phyloP scores from a whole-genome alignment of 2,329 filamentous ascomycete species.

The Colletotrichum tabaci region DNA sequence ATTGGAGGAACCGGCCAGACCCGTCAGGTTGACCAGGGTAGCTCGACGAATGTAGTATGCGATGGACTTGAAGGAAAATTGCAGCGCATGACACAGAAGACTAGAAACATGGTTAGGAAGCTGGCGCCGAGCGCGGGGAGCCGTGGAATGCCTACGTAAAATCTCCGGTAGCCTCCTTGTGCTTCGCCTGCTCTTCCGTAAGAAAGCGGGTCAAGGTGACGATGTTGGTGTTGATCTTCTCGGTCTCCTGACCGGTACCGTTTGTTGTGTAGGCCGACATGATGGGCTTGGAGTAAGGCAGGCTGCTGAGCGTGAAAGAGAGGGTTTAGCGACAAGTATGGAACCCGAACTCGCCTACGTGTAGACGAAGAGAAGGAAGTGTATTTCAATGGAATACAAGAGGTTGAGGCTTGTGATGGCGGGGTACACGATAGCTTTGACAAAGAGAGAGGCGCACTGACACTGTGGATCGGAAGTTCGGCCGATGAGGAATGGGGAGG shows the following conservation, averaged over 20 bases:
- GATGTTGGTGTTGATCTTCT: slow-evolving; percentile 96
- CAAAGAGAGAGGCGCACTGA: slow-evolving; percentile 26
- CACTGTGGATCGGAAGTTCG: neutral
- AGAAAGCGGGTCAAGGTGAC: slow-evolving; percentile 95
- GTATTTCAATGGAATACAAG: neutral
- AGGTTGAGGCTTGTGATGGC: slow-evolving; percentile 34
- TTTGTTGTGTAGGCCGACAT: slow-evolving; percentile 48
- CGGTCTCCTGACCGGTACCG: slow-evolving; percentile 68
- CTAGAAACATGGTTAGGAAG: slow-evolving; percentile 60
- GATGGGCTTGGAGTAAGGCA: neutral
- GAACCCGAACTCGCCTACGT: neutral
- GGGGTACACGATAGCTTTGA: slow-evolving; percentile 25
- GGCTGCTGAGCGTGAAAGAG: neutral
- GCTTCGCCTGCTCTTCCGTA: slow-evolving; percentile 94
- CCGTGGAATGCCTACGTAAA: slow-evolving; percentile 81
- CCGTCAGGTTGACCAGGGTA: slow-evolving; percentile 94
- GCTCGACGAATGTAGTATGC: slow-evolving; percentile 99
- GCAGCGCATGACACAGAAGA: slow-evolving; percentile 95
- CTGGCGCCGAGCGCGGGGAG: neutral
- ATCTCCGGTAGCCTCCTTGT: slow-evolving; percentile 95
- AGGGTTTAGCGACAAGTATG: neutral
- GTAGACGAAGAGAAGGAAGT: slow-evolving; percentile 15
- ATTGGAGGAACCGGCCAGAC: slow-evolving; percentile 94
- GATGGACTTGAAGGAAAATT: slow-evolving; percentile 99
- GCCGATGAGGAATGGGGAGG: slow-evolving; percentile 21